Evolutionary conservation across 2,329 filamentous ascomycete genomes (phyloP).

Genomic region (Xylaria sp.): DNA sequence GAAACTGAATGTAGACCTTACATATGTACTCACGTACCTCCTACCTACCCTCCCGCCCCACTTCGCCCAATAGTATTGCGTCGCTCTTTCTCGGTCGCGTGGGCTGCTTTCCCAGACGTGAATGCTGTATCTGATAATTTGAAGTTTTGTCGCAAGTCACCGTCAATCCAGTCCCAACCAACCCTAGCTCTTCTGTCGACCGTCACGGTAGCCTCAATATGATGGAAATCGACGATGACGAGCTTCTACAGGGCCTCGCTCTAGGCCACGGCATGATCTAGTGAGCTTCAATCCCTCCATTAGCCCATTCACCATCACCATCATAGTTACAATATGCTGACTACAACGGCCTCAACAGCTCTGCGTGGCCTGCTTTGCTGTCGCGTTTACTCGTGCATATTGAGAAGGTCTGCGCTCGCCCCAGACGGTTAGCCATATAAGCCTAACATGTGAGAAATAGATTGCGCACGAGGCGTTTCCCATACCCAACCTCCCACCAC

Average conservation of each 20-base stretch:
- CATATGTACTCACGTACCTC: no score
- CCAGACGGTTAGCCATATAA: conserved; percentile 4
- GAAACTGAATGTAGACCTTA: no score
- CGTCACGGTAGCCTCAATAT: conserved; percentile 38
- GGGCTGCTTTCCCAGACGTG: conserved; percentile 1
- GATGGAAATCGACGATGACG: conserved; percentile 69
- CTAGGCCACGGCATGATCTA: conserved; percentile 64
- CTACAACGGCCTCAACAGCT: conserved; percentile 45
- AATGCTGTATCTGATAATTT: neutral
- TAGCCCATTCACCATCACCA: conserved; percentile 3
- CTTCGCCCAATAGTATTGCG: conserved; percentile 7
- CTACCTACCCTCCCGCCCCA: neutral
- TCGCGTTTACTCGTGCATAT: conserved; percentile 52
- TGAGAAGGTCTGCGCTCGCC: conserved; percentile 60
- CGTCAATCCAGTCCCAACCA: neutral
- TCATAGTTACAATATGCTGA: conserved; percentile 28
- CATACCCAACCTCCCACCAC: conserved; percentile 68
- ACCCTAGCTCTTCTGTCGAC: conserved; percentile 6
- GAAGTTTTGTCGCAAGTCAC: conserved; percentile 27
- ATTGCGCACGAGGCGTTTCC: conserved; percentile 81
- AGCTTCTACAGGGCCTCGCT: conserved; percentile 60
- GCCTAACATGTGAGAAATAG: conserved; percentile 55
- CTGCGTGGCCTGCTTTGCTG: conserved; percentile 53
- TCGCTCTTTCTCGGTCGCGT: conserved; percentile 15
- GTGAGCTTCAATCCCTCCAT: conserved; percentile 54